Conservation (phyloP, 371 early-diverging fungal species). For the Mucor velutinosus region DNA sequence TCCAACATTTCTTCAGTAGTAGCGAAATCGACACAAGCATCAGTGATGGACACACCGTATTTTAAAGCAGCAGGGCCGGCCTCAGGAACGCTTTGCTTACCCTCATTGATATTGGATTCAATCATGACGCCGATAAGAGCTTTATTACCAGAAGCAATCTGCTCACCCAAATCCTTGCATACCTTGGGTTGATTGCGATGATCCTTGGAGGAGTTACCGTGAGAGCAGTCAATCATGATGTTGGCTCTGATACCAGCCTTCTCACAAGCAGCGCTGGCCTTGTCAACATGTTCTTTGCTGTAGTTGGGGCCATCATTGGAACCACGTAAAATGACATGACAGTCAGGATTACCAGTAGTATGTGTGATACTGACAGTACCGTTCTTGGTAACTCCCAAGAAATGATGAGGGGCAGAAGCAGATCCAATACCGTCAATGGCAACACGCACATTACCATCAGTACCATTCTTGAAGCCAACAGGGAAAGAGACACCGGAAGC, state of each 20-base stretch:
- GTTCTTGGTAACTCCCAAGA: constrained; percentile 90
- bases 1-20: constrained; percentile 72
- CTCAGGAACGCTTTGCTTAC: constrained; percentile 75
- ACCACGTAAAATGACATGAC: constrained; percentile 68
- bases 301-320: constrained; percentile 87
- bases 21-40: constrained; percentile 84
- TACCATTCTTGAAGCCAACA: constrained; percentile 95
- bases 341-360: constrained; percentile 81
- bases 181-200: constrained; percentile 76
- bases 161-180: constrained; percentile 53
- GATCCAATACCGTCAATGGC: constrained; percentile 92
- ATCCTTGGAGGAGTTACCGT: constrained; percentile 82
- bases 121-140: constrained; percentile 92
- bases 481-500: constrained; percentile 94
- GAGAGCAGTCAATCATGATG: constrained; percentile 81
- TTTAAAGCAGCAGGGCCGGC: constrained; percentile 67
- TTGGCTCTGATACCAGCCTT: constrained; percentile 60
- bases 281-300: constrained; percentile 60
- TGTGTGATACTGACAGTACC: constrained; percentile 90
- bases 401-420: constrained; percentile 84
- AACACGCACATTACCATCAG: constrained; percentile 86
- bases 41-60: constrained; percentile 86
- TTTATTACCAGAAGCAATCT: constrained; percentile 69
- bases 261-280: constrained; percentile 54
- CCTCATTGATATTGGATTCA: constrained; percentile 88